phyloP scores from a whole-genome alignment of 1,284 basidiomycete genomes.

The Tremellales sp. region DNA sequence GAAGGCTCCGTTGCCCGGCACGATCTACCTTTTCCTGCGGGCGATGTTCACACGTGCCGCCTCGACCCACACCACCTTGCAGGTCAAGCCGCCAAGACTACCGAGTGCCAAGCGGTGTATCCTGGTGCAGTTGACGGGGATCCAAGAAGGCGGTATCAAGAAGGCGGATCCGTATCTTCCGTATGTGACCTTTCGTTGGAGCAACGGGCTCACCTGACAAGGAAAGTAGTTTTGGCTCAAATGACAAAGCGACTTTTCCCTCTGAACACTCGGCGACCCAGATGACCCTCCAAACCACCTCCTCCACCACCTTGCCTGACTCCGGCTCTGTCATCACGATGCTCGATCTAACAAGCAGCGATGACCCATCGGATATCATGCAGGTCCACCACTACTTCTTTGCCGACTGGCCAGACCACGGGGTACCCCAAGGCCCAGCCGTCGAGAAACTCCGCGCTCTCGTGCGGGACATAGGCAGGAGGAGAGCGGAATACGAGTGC shows the following conservation, averaged over 20 bases:
- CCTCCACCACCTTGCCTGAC: not conserved
- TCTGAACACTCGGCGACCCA: not conserved
- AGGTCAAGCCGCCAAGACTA: slow-evolving; percentile 1
- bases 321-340: slow-evolving; percentile 1
- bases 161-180: slow-evolving; percentile 43
- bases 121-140: slow-evolving; percentile 43
- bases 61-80: slow-evolving; percentile 11
- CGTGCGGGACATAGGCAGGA: slow-evolving; percentile 22
- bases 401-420: slow-evolving; percentile 45
- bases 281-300: slow-evolving; percentile 6
- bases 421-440: slow-evolving; percentile 32
- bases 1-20: slow-evolving; percentile 36
- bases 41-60: slow-evolving; percentile 30
- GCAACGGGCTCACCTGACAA: no score
- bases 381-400: slow-evolving; percentile 38
- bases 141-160: slow-evolving; percentile 30
- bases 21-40: slow-evolving; percentile 34
- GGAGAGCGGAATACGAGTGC: slow-evolving; percentile 17
- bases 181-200: no score
- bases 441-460: slow-evolving; percentile 26
- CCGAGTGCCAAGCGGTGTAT: slow-evolving; percentile 20
- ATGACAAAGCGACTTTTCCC: slow-evolving; percentile 12
- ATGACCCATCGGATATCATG: slow-evolving; percentile 9
- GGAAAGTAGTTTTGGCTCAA: no score
- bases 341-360: slow-evolving; percentile 8